phyloP scores from a whole-genome alignment of 345 rosid genomes.

The Punica granatum region DNA sequence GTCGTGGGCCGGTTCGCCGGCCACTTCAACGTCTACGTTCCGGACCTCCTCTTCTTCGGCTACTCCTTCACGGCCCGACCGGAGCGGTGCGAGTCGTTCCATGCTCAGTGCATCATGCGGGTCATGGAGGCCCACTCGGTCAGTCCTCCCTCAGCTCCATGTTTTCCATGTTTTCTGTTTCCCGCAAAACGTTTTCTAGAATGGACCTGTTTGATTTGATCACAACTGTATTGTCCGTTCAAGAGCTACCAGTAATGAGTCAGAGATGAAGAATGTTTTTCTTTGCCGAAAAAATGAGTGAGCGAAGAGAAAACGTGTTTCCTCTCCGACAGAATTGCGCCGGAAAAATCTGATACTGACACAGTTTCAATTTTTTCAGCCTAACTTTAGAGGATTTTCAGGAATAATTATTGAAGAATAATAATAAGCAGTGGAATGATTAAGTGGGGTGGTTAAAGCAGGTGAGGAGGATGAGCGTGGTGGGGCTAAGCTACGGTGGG shows the following conservation, averaged over 20 bases:
- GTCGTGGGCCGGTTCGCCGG: constrained; percentile 29
- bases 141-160: neutral
- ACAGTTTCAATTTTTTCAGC: too few relatives aligned
- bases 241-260: too few relatives aligned
- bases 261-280: neutral
- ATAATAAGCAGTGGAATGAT: neutral
- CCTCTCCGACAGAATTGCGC: too few relatives aligned
- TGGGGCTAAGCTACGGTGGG: constrained; percentile 85
- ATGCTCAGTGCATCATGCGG: constrained; percentile 63
- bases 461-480: constrained; percentile 36
- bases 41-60: constrained; percentile 74
- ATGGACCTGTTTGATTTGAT: too few relatives aligned
- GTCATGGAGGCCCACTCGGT: constrained; percentile 50
- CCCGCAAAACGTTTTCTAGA: too few relatives aligned
- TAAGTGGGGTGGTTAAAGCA: neutral
- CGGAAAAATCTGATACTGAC: too few relatives aligned
- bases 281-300: neutral
- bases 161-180: too few relatives aligned
- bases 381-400: too few relatives aligned
- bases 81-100: constrained; percentile 66
- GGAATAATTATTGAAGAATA: too few relatives aligned
- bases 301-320: too few relatives aligned
- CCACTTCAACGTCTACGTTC: constrained; percentile 58
- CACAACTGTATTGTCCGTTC: too few relatives aligned
- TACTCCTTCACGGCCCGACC: constrained; percentile 62